Base-by-base conservation (phyloP, 352 stramenopile species). In the Globisporangium nagaii region DNA sequence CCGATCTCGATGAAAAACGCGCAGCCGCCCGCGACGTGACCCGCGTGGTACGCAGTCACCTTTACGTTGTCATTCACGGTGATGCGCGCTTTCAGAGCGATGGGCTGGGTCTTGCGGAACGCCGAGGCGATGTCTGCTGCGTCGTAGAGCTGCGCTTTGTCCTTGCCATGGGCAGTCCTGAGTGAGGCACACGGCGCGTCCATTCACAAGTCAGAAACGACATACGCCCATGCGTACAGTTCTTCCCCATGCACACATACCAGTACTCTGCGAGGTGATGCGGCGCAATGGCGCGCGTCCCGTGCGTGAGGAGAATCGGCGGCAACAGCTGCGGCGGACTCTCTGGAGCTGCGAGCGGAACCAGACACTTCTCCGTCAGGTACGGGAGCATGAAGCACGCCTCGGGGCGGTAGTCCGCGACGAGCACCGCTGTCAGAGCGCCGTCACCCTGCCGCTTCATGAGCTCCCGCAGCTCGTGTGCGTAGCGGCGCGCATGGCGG, bases 1-100 rank as follows among this genome's bases (percentile, higher is more conserved):
- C 83, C 79, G 27, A 95, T 73, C 60, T 92, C 75, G 45, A 95
- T 75, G 52, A 84, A 71, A 37, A 89, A 95, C 19, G 66, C 72
- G 57, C 79, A 93, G 1, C 85, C 85, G 27, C 85, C 85, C 1
- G 71, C 77, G 28, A 90, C 79, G 56, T 95, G 83, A 0, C 85
- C 85, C 2, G 83, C 73, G 31, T 93, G 85, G 50, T 84, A 90
- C n/a, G 85, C 75, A 1, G 85, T 90, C 35, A 95, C 63, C 50
- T 85, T 90, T 4, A 95, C 28, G 19, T 84, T 59, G 13, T 90
- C 79, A 28, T 70, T 90, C 24, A 90, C 66, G 11, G 74, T 52
- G 17, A 84, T 68, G 31, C 62, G 67, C 2, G 80, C 72, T 55
- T 88, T 86, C 27, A 90, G 60, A 0, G 55, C 66, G 19, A 87